Base-by-base conservation (phyloP, 768 basidiomycete species). In the Lentinula edodes region DNA sequence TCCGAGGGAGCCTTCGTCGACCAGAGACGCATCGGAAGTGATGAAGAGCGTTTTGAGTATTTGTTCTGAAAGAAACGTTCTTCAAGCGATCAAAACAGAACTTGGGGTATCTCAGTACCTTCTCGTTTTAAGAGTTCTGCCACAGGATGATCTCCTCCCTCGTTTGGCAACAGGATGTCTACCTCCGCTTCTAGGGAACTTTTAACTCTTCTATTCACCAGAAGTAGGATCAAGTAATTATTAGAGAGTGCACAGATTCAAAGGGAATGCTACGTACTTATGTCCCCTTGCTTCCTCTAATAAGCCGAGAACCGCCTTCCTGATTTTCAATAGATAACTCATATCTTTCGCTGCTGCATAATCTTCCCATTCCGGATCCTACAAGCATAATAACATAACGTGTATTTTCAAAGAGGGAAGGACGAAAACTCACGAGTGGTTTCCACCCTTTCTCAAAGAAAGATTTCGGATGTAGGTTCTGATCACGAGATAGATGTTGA, bases 121-220 rank as follows among this genome's bases (percentile, higher is more conserved):
- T 81, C 78, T 23, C 80, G 70, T 34, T 78, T 63, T 35, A 82
- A 65, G 10, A 82, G 60, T 7, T 75, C 62, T 13, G 76, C 48
- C 2, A 52, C 6, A 20, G 61, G 50, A 35, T 67, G 69, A 52
- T 68, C 68, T 60, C 53, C 56, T n/a, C 67, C 32, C 41, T 66
- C 68, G n/a, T 73, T 68, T 3, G 84, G 81, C 35, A 89, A 57
- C 16, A 83, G 73, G 16, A 95, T 75, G 42, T 87, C 80, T 2
- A 95, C 83, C 52, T 85, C 82, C 16, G 91, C 92, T 72, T 93
- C 91, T 42, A 91, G 72, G 2, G 93, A 86, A 68, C 85, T 89
- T 66, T 83, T 86, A 28, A 95, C 69, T n/a, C 82, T 76, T 66
- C 91, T 93, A 60, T 41, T n/a, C 43, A 15, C 13, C 58, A 23